phyloP scores from a whole-genome alignment of 1,139 yeast species.

The Taphrina betulina region DNA sequence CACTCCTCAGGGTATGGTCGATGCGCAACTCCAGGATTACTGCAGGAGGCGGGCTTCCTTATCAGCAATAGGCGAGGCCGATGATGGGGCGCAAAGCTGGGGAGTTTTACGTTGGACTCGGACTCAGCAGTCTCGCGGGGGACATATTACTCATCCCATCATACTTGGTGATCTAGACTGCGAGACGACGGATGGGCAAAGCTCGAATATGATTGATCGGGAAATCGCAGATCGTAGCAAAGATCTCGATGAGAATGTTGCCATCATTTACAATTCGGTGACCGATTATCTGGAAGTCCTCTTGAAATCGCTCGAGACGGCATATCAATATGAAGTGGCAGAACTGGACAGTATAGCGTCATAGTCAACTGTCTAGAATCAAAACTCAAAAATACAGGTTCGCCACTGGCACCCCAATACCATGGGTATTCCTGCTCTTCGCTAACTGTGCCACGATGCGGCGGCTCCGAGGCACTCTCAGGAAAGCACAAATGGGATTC shows the following conservation, averaged over 20 bases:
- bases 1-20: constrained; percentile 11
- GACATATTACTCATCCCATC: no score
- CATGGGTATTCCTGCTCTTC: no score
- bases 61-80: not conserved
- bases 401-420: no score
- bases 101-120: not conserved
- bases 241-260: no score
- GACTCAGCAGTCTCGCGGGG: no score
- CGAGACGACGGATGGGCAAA: not conserved
- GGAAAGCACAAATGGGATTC: no score
- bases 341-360: not conserved
- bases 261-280: not conserved
- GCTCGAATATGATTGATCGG: not conserved
- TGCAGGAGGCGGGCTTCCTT: not conserved
- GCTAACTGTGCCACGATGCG: no score
- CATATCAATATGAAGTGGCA: not conserved
- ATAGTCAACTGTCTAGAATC: no score
- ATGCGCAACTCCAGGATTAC: not conserved
- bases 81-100: not conserved
- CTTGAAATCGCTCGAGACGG: not conserved
- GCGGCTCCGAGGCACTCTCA: no score
- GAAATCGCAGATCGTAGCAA: no score
- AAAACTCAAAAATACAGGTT: no score
- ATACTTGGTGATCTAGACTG: no score
- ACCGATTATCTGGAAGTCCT: not conserved